Evolutionary conservation across 352 stramenopile species (phyloP), one percentile per base, ranked within the genome.

Genomic region (Globisporangium parvum): DNA sequence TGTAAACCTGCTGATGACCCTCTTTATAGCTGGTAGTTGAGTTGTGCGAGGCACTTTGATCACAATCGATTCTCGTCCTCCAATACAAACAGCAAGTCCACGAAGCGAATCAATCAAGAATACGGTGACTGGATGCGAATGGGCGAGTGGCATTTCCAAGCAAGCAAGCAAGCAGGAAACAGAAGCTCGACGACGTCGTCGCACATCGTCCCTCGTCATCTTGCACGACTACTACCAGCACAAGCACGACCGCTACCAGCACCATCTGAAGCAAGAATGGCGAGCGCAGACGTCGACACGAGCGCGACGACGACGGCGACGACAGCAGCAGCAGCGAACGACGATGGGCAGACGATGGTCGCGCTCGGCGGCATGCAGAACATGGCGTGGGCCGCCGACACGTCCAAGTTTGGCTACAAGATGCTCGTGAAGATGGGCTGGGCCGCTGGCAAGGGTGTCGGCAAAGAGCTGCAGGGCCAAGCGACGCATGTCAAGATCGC

Each of bases 351-450:
- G 51, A 54, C 74, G 65, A 88, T 94, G 81, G 78, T 94, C 57
- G 68, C 75, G n/a, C 46, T 94, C 46, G 84, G 84, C 24, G 84
- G 84, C 44, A 87, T 89, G 70, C 84, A 94, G 67, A 94, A 94
- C 69, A 94, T 89, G 80, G 84, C 81, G 52, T 94, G 84, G 84
- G 81, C 84, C 10, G 66, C 77, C 20, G 91, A 97, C 65, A 90
- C 78, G 59, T 91, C 71, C 74, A 97, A 97, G 70, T 97, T 97
- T 53, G 95, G 95, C 18, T 94, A 90, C 62, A 96, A 96, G 65
- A 96, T 98, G 85, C 82, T 98, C 33, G 66, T 91, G 21, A 98
- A 98, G 69, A 98, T 98, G 93, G 95, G 95, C 63, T 98, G 93
- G 93, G 91, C 85, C 23, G 90, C 97, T 31, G 92, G 92, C 50